Conservation (phyloP, 2,329 filamentous ascomycete genomes). For the Paracoccidioides lutzii region DNA sequence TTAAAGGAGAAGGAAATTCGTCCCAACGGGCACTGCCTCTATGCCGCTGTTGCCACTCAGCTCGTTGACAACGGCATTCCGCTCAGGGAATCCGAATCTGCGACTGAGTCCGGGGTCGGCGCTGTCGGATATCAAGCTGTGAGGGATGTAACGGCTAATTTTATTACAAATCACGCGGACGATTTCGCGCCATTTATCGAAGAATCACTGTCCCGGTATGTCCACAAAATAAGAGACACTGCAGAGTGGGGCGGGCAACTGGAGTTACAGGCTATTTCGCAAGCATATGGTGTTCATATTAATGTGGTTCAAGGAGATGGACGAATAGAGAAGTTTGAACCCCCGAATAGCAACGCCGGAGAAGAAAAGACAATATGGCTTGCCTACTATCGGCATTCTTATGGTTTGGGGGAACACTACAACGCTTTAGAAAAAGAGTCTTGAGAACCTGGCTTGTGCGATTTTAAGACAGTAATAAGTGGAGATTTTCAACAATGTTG, state of each 20-base stretch:
- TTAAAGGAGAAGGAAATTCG: slow-evolving; percentile 66
- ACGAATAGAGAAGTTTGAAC: slow-evolving; percentile 60
- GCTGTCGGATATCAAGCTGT: slow-evolving; percentile 51
- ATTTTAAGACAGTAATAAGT: background rate
- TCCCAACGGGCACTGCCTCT: slow-evolving; percentile 90
- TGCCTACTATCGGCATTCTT: slow-evolving; percentile 89
- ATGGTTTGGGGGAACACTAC: slow-evolving; percentile 92
- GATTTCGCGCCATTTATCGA: slow-evolving; percentile 83
- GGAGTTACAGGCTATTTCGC: slow-evolving; percentile 74
- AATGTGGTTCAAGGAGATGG: slow-evolving; percentile 74
- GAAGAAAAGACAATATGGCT: slow-evolving; percentile 57
- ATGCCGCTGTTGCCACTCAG: slow-evolving; percentile 82
- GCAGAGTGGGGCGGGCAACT: slow-evolving; percentile 94
- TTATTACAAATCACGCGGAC: slow-evolving; percentile 59
- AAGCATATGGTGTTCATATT: slow-evolving; percentile 66
- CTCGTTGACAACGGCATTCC: slow-evolving; percentile 40
- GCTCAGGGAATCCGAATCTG: slow-evolving; percentile 22
- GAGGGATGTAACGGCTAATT: slow-evolving; percentile 58
- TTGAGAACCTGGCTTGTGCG: slow-evolving; percentile 10
- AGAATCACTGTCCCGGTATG: slow-evolving; percentile 61
- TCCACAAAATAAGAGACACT: slow-evolving; percentile 65
- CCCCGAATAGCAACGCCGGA: slow-evolving; percentile 33
- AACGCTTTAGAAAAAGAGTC: slow-evolving; percentile 58
- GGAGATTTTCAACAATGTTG: background rate
- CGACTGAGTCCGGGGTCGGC: slow-evolving; percentile 22